A percentile compares a stretch with the other conserved stretches of the same genome.
These are phyloP conservation scores for Eustoma russellianum DNA, from an alignment of 257 asterid species.

Conservation along the genomic window DNA sequence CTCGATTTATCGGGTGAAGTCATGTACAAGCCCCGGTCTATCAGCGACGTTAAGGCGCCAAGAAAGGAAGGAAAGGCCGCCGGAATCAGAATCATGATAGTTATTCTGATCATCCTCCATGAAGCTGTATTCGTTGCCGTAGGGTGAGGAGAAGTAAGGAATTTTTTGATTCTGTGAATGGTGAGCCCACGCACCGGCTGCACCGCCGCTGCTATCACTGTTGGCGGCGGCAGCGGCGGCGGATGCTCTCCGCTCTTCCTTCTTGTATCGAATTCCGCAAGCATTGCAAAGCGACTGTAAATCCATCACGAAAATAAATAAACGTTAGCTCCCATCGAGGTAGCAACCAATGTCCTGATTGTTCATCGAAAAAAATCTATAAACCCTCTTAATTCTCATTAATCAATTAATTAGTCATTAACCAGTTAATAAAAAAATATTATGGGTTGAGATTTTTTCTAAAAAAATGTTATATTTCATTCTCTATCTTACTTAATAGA, in stretches of 20 bases:
- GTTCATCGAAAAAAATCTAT: too few species aligned
- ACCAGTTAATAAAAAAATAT: too few species aligned
- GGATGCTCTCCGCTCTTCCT: slow-evolving; percentile 88
- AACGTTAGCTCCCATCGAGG: too few species aligned
- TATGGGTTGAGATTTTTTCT: too few species aligned
- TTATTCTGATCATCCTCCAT: slow-evolving; percentile 30
- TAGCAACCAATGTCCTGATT: too few species aligned
- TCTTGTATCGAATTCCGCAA: slow-evolving; percentile 96
- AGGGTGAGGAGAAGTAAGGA: slow-evolving; percentile 24
- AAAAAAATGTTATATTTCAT: too few species aligned
- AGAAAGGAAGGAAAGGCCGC: slow-evolving; percentile 45
- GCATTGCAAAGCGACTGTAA: slow-evolving; percentile 95
- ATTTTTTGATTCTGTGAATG: slow-evolving; percentile 23
- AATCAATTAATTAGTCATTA: too few species aligned
- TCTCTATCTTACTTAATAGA: too few species aligned
- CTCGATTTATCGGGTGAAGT: slow-evolving; percentile 47
- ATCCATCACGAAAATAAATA: too few species aligned
- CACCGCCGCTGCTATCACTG: slow-evolving; percentile 18
- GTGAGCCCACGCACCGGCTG: slow-evolving; percentile 33
- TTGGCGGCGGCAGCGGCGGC: slow-evolving; percentile 49
- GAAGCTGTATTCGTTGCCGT: slow-evolving; percentile 53
- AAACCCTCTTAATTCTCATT: too few species aligned
- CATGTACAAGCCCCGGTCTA: slow-evolving; percentile 56
- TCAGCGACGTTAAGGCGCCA: slow-evolving; percentile 76
- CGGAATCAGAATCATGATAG: slow-evolving; percentile 32